Conservation (phyloP, 2,329 filamentous ascomycete species). For the Colletotrichum sp. region DNA sequence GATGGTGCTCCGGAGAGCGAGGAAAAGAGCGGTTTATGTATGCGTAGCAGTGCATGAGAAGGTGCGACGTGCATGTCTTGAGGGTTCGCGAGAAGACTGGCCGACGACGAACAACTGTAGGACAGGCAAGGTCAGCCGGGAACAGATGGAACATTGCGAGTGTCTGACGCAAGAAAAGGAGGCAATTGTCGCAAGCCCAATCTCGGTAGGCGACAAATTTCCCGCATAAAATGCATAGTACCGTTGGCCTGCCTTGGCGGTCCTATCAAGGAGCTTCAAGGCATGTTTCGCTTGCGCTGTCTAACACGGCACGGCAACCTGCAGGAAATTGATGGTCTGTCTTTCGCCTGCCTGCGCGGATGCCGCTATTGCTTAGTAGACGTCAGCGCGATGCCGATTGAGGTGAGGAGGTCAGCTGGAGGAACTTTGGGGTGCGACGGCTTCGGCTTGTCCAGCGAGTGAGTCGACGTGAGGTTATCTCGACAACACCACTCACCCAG, state of each 20-base stretch:
- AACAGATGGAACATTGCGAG: not conserved
- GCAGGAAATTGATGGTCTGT: constrained; percentile 14
- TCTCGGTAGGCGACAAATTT: constrained; percentile 20
- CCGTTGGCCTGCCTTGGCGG: constrained; percentile 6
- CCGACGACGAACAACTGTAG: not conserved
- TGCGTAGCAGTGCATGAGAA: constrained; percentile 16
- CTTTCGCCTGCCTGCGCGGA: not conserved
- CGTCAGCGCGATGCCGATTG: not conserved
- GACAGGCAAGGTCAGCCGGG: constrained; percentile 9
- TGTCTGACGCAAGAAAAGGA: not conserved
- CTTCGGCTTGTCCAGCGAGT: not conserved
- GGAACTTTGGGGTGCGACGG: not conserved
- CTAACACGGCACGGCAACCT: constrained; percentile 5
- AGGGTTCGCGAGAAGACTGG: not conserved
- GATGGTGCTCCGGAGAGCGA: not conserved
- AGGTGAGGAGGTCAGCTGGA: not conserved
- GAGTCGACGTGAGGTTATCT: not conserved
- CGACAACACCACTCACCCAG: not conserved
- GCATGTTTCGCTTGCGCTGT: constrained; percentile 21
- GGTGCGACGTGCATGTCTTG: constrained; percentile 2
- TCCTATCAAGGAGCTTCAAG: constrained; percentile 23
- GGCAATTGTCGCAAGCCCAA: constrained; percentile 10
- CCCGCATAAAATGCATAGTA: constrained; percentile 20
- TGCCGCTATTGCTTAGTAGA: not conserved
- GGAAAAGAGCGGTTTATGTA: constrained; percentile 7